Base-by-base conservation (phyloP, 306 rosid species). In the Fragaria nilgerrensis region DNA sequence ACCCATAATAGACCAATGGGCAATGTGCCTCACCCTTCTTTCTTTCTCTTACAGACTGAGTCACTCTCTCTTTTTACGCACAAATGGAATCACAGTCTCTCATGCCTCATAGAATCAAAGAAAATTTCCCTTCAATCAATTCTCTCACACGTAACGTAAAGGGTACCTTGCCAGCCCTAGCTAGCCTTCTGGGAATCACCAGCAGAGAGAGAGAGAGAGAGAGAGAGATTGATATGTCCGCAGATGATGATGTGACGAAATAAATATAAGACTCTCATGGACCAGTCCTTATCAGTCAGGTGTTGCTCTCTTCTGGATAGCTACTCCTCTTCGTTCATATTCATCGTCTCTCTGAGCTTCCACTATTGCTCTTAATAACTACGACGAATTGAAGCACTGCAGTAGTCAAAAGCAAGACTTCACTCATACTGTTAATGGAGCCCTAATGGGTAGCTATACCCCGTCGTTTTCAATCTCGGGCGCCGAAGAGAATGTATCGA, bases 401-500 rank as follows among this genome's bases (percentile, higher is more conserved):
- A 68, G 72, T 68, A 59, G 72, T 68, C 3, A 68, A 68, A 59
- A 69, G 72, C 7, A n/a, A 29, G 52, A 56, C 63, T 79, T 73
- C 15, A 27, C 49, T 65, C 7, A 20, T 19, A 50, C 78, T 44
- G 75, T 67, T 29, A 55, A 59, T 34, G 9, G 83, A 39, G 7
- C 43, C 61, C 32, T 2, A 17, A 41, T 23, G 56, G 41, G 50
- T 58, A 44, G 15, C 43, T 12, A 55, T 22, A 15, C 19, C 36
- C 9, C 15, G 45, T 68, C 59, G 20, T 53, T 74, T 14, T 49
- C 41, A 20, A 1, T 67, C 76, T 20, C 5, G 41, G 9, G 43
- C 43, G 75, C 53, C 15, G 32, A 59, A 61, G 84, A 74, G 82
- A 74, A 73, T 67, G 70, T 44, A 44, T 39, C 29, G 32, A 44